Evolutionary conservation across 345 rosid species (phyloP).

Genomic region (Sonneratia caseolaris): DNA sequence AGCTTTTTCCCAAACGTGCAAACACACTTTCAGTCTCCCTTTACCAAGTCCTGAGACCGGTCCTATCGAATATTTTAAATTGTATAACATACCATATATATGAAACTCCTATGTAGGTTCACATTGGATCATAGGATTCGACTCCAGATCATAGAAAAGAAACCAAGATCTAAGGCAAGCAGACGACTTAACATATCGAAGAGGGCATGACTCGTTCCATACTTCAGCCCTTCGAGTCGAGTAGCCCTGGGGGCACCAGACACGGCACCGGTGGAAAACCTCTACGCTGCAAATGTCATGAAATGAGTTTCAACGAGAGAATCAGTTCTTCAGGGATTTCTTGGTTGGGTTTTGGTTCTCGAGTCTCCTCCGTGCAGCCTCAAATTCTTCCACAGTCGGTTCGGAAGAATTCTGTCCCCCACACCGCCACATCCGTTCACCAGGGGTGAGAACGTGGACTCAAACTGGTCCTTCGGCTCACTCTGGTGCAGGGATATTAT

Average conservation of each 20-base stretch:
- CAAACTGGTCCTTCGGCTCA: conserved; percentile 55
- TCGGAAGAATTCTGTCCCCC: conserved; percentile 34
- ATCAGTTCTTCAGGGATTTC: conserved; percentile 28
- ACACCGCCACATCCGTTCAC: conserved; percentile 49
- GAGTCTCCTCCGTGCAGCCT: conserved; percentile 67
- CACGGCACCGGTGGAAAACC: conserved; percentile 5
- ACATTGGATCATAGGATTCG: neutral
- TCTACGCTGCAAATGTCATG: conserved; percentile 9
- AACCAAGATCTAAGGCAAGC: neutral
- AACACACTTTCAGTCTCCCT: neutral
- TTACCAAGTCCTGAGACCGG: neutral
- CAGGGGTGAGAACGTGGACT: conserved; percentile 77
- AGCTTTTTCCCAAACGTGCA: neutral
- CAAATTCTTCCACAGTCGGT: conserved; percentile 82
- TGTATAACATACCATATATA: too few species aligned
- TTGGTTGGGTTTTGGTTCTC: conserved; percentile 38
- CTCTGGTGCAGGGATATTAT: conserved; percentile 50
- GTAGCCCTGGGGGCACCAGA: neutral
- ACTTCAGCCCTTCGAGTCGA: neutral
- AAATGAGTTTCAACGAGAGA: neutral
- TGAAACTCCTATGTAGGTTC: too few species aligned
- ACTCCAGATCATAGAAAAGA: neutral
- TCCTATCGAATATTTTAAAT: neutral
- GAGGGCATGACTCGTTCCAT: neutral
- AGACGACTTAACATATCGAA: neutral